phyloP scores from a whole-genome alignment of 2,329 filamentous ascomycete genomes.

The Leptographium galeiforme region DNA sequence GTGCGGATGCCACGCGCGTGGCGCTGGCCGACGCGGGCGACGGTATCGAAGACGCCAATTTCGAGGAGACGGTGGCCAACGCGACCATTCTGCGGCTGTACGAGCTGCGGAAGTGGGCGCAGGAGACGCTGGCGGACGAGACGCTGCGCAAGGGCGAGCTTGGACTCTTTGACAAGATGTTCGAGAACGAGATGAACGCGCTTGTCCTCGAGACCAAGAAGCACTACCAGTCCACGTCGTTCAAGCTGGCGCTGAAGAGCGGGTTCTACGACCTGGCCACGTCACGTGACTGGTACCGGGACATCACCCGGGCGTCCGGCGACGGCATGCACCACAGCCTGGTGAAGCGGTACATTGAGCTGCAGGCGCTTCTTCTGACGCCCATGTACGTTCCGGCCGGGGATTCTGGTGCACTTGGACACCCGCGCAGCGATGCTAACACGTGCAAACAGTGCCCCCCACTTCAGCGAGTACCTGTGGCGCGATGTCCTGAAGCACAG shows the following conservation, averaged over 20 bases:
- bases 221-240: constrained; percentile 69
- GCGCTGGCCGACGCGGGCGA: constrained; percentile 91
- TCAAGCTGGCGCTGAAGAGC: constrained; percentile 75
- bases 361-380: constrained; percentile 53
- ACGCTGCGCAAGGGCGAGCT: constrained; percentile 52
- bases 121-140: constrained; percentile 50
- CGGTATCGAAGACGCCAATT: constrained; percentile 89
- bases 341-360: constrained; percentile 66
- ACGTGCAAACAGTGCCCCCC: constrained; percentile 43
- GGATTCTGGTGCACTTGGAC: not conserved
- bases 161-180: constrained; percentile 71
- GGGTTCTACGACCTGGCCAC: constrained; percentile 72
- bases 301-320: constrained; percentile 61
- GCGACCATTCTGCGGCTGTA: constrained; percentile 78
- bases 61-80: constrained; percentile 90
- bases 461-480: constrained; percentile 94
- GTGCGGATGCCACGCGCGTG: constrained; percentile 78
- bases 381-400: constrained; percentile 36
- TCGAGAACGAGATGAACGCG: constrained; percentile 84
- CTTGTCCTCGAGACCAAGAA: constrained; percentile 65
- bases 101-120: constrained; percentile 73
- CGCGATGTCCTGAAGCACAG: constrained; percentile 60
- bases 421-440: not conserved
- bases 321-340: constrained; percentile 80
- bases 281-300: constrained; percentile 72